Evolutionary conservation across 768 basidiomycete species (phyloP).

Genomic region (Pleurotus ostreatus): DNA sequence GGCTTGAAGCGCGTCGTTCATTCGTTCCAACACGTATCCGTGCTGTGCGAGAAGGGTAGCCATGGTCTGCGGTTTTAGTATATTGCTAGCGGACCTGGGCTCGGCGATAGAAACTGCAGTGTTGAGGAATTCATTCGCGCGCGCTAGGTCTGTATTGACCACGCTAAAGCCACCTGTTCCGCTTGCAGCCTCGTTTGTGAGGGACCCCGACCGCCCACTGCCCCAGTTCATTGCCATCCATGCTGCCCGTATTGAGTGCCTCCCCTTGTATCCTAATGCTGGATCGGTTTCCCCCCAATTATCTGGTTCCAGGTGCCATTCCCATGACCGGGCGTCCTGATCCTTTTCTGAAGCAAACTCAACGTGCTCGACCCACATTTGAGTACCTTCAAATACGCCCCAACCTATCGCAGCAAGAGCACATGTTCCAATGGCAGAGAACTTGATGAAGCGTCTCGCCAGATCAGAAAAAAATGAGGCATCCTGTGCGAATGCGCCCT

Average conservation of each 20-base stretch:
- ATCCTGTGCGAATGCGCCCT: slow-evolving; percentile 26
- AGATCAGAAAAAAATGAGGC: slow-evolving; percentile 36
- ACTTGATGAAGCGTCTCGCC: slow-evolving; percentile 45
- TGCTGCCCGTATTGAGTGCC: slow-evolving; percentile 61
- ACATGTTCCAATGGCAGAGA: slow-evolving; percentile 41
- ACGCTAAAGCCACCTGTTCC: slow-evolving; percentile 35
- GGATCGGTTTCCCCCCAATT: slow-evolving; percentile 79
- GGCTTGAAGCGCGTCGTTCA: slow-evolving; percentile 49
- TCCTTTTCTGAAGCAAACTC: slow-evolving; percentile 45
- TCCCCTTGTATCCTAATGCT: slow-evolving; percentile 54
- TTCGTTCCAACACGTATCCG: slow-evolving; percentile 55
- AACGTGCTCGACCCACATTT: slow-evolving; percentile 62
- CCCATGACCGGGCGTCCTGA: slow-evolving; percentile 52
- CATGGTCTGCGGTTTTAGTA: slow-evolving; percentile 46
- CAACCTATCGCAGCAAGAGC: slow-evolving; percentile 39
- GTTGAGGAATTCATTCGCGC: slow-evolving; percentile 49
- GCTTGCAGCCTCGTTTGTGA: slow-evolving; percentile 32
- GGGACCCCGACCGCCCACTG: slow-evolving; percentile 33
- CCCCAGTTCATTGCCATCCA: slow-evolving; percentile 75
- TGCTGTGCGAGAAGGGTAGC: slow-evolving; percentile 52
- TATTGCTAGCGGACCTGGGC: slow-evolving; percentile 29
- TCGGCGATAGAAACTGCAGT: slow-evolving; percentile 45
- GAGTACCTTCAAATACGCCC: slow-evolving; percentile 50
- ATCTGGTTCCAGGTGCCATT: slow-evolving; percentile 63
- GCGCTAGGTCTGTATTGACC: slow-evolving; percentile 52